Evolutionary conservation across 140 eudicot species (phyloP).

Genomic region (Bidens hawaiensis): DNA sequence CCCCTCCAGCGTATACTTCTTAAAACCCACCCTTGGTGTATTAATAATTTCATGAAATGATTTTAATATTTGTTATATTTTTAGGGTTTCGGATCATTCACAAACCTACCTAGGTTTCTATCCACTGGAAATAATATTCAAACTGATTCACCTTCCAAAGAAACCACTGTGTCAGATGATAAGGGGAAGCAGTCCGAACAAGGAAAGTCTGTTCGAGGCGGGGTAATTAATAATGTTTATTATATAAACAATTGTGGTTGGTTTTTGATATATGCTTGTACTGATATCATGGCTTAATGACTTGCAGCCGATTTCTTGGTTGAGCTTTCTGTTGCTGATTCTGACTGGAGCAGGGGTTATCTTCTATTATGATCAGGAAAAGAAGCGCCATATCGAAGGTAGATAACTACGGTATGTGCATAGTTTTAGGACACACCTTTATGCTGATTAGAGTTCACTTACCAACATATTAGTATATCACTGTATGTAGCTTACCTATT

Average conservation of each 20-base stretch:
- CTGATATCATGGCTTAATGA: slow-evolving; percentile 12
- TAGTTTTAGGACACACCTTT: no score
- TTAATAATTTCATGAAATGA: neutral
- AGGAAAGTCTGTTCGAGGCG: slow-evolving; percentile 73
- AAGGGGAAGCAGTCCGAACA: slow-evolving; percentile 40
- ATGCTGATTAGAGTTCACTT: no score
- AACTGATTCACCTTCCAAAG: slow-evolving; percentile 26
- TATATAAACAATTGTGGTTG: neutral
- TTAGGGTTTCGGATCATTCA: slow-evolving; percentile 31
- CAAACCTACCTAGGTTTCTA: slow-evolving; percentile 38
- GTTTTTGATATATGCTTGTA: neutral
- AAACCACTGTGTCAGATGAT: slow-evolving; percentile 35
- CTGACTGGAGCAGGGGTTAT: slow-evolving; percentile 83
- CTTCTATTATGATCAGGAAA: slow-evolving; percentile 78
- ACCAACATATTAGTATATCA: no score
- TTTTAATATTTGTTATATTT: neutral
- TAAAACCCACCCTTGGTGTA: slow-evolving; percentile 16
- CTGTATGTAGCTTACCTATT: neutral
- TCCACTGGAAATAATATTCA: slow-evolving; percentile 30
- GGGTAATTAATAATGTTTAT: slow-evolving; percentile 32
- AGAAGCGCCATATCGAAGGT: slow-evolving; percentile 92
- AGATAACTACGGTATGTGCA: slow-evolving; percentile 48
- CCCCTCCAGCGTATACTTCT: slow-evolving; percentile 26
- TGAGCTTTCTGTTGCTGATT: slow-evolving; percentile 86
- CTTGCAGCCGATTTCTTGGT: slow-evolving; percentile 90